Evolutionary conservation across 495 filamentous ascomycete genomes (phyloP).

Genomic region (Echria macrotheca): DNA sequence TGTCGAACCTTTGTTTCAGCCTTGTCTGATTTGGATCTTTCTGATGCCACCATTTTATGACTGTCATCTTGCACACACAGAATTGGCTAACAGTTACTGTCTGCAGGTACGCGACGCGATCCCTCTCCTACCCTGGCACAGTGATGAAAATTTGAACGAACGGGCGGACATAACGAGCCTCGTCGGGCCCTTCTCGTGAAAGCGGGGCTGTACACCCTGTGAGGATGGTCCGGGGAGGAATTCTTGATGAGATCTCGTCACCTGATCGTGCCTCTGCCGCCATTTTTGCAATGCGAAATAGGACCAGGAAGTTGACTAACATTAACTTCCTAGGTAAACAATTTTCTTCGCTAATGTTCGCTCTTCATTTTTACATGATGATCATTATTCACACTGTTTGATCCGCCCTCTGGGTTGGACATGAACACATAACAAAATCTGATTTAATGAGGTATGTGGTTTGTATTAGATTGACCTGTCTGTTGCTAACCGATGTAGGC

Average conservation of each 20-base stretch:
- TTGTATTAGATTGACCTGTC: neutral
- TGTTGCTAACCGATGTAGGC: constrained; percentile 45
- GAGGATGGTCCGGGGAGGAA: constrained; percentile 58
- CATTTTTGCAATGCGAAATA: no score
- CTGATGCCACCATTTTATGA: no score
- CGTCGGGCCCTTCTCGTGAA: constrained; percentile 53
- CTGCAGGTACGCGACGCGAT: constrained; percentile 53
- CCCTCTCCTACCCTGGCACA: constrained; percentile 44
- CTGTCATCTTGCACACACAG: no score
- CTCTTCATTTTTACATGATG: constrained; percentile 36
- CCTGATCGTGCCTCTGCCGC: constrained; percentile 72
- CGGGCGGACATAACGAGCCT: constrained; percentile 93
- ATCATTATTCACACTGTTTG: constrained; percentile 97
- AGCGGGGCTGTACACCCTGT: constrained; percentile 84
- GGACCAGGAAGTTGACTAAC: constrained; percentile 38
- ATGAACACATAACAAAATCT: constrained; percentile 90
- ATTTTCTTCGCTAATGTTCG: constrained; percentile 16
- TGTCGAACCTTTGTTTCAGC: constrained; percentile 96
- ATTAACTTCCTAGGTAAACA: constrained; percentile 39
- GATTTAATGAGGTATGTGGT: constrained; percentile 92
- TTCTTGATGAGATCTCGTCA: constrained; percentile 98
- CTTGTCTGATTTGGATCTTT: constrained; percentile 75
- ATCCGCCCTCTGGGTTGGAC: constrained; percentile 57
- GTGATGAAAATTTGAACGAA: constrained; percentile 89
- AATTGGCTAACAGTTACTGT: constrained; percentile 37